These are phyloP conservation scores for Rhodamnia argentea DNA, from an alignment of 345 rosid genomes.

Conservation along the genomic window DNA sequence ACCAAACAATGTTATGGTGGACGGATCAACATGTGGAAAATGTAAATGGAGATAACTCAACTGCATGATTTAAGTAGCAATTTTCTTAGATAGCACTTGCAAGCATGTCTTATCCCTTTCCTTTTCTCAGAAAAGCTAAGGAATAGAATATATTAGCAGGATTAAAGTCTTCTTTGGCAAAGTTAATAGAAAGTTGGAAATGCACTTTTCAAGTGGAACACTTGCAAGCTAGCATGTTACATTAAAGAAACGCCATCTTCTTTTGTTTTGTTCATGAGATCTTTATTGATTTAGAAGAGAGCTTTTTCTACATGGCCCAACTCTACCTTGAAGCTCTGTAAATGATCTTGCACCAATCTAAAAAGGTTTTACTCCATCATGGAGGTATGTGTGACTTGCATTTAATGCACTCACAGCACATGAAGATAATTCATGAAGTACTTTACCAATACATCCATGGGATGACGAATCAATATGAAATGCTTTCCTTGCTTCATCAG, in stretches of 20 bases:
- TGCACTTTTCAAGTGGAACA: not conserved
- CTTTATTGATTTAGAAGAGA: not conserved
- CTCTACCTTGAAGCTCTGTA: not conserved
- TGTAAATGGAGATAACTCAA: not conserved
- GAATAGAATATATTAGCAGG: not conserved
- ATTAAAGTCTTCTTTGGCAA: not conserved
- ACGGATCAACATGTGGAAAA: not conserved
- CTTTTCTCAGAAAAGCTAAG: not conserved
- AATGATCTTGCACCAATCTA: not conserved
- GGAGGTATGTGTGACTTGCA: not conserved
- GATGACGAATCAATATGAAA: slow-evolving; percentile 67
- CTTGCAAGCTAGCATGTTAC: not conserved
- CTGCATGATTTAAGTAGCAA: not conserved
- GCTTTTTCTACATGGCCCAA: not conserved
- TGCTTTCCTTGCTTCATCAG: slow-evolving; percentile 75
- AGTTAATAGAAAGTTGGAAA: not conserved
- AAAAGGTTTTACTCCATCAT: not conserved
- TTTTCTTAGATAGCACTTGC: not conserved
- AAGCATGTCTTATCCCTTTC: not conserved
- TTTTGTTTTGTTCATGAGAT: not conserved
- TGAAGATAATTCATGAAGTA: not conserved
- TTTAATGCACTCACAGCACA: not conserved
- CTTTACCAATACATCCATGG: slow-evolving; percentile 65
- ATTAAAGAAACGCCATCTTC: not conserved
- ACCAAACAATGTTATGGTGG: not conserved